Conservation (phyloP, 2,329 filamentous ascomycete genomes). For the Verticillium tricorpus region DNA sequence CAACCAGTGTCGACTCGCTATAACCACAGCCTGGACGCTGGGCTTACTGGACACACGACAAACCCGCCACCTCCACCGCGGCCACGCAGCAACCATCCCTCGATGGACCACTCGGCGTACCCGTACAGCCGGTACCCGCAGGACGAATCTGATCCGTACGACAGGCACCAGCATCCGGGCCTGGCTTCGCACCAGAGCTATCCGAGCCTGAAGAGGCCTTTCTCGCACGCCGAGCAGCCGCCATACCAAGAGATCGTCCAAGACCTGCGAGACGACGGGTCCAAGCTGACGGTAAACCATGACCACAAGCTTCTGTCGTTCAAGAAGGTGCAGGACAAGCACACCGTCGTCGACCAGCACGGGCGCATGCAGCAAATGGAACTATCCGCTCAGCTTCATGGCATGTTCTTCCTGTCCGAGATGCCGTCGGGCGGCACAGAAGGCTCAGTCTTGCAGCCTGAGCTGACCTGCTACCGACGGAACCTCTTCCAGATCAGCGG, state of each 20-base stretch:
- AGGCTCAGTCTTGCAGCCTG: conserved; percentile 60
- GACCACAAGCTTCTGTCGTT: conserved; percentile 59
- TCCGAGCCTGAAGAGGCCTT: conserved; percentile 52
- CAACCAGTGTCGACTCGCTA: conserved; percentile 46
- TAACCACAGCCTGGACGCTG: conserved; percentile 45
- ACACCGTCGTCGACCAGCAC: conserved; percentile 55
- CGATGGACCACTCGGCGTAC: conserved; percentile 46
- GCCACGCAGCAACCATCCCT: conserved; percentile 44
- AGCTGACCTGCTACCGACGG: conserved; percentile 91
- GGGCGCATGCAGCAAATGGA: conserved; percentile 58
- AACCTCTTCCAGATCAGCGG: conserved; percentile 97
- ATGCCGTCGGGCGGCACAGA: conserved; percentile 62
- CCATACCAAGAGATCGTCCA: conserved; percentile 58
- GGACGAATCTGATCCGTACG: conserved; percentile 50
- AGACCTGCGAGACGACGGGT: conserved; percentile 54
- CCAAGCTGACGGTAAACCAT: conserved; percentile 53
- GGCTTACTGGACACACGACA: conserved; percentile 39
- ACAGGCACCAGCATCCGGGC: conserved; percentile 44
- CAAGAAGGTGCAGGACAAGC: conserved; percentile 52
- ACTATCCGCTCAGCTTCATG: conserved; percentile 70
- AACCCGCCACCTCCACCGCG: conserved; percentile 44
- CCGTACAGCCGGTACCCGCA: conserved; percentile 50
- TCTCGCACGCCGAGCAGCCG: conserved; percentile 50
- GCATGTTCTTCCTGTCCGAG: conserved; percentile 86
- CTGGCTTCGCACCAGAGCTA: conserved; percentile 48